A percentile compares a stretch with the other conserved stretches of the same genome.
These are phyloP conservation scores for Thuja plicata DNA, from an alignment of 83 land plant species.

Conservation along the genomic window DNA sequence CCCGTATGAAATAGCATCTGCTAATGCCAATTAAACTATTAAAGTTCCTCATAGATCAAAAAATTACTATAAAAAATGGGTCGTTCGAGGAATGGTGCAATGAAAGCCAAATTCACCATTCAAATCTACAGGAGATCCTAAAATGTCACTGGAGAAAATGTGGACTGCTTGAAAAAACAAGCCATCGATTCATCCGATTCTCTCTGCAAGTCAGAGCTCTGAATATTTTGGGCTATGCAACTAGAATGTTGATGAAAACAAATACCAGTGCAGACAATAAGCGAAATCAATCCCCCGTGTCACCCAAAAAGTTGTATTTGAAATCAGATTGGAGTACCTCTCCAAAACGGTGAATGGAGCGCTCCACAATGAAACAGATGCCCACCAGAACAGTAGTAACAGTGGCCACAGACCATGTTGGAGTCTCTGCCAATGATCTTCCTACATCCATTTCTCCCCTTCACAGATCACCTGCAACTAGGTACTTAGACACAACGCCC, in stretches of 20 bases:
- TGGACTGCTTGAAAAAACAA: background rate
- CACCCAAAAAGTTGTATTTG: too few species aligned
- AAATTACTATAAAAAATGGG: background rate
- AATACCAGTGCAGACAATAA: too few species aligned
- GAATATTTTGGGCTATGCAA: too few species aligned
- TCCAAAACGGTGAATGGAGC: conserved; percentile 62
- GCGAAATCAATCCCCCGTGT: too few species aligned
- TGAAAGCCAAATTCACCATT: background rate
- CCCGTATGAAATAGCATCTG: background rate
- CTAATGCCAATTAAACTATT: background rate
- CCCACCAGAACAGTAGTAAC: conserved; percentile 65
- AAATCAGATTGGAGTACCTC: conserved; percentile 26
- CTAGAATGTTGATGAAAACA: too few species aligned
- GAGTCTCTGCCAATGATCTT: conserved; percentile 69
- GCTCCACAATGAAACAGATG: conserved; percentile 60
- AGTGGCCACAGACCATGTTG: conserved; percentile 79
- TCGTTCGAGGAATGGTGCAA: background rate
- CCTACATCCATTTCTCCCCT: conserved; percentile 22
- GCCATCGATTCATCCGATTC: background rate
- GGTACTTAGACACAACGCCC: background rate
- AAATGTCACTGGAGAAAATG: background rate
- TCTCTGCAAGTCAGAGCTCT: background rate
- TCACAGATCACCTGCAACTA: conserved; percentile 1
- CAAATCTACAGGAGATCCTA: background rate
- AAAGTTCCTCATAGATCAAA: too few species aligned